Evolutionary conservation across 306 rosid species (phyloP).

Genomic region (Trifolium subterraneum): DNA sequence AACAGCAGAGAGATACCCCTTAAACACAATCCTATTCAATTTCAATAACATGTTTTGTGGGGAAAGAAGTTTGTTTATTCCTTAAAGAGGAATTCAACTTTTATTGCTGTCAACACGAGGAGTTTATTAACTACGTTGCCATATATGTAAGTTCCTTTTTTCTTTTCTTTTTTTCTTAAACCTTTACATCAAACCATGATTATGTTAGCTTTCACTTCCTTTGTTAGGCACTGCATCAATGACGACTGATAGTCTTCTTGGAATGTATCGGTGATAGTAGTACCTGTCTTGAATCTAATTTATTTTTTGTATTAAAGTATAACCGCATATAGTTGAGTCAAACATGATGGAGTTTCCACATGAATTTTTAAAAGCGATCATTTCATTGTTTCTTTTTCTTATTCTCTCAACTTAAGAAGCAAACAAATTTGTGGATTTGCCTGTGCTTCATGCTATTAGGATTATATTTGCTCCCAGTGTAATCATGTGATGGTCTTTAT

Average conservation of each 20-base stretch:
- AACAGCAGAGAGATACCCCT: not conserved
- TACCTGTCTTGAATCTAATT: not conserved
- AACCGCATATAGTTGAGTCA: conserved; percentile 3
- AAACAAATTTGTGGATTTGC: conserved; percentile 9
- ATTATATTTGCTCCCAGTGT: no score
- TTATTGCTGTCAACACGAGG: not conserved
- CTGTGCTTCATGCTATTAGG: conserved; percentile 30
- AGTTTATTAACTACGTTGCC: not conserved
- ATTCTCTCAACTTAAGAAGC: conserved; percentile 18
- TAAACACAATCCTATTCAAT: conserved; percentile 17
- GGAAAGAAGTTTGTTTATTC: conserved; percentile 14
- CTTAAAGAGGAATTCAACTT: conserved; percentile 9
- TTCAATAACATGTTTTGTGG: not conserved
- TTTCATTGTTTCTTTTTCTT: not conserved
- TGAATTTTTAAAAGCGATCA: not conserved
- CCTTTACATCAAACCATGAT: not conserved
- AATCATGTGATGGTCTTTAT: no score
- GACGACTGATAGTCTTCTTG: not conserved
- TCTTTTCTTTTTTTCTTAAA: not conserved
- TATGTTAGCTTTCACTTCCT: not conserved
- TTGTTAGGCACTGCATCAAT: not conserved
- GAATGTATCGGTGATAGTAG: conserved; percentile 2
- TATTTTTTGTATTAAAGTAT: not conserved
- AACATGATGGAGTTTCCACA: not conserved
- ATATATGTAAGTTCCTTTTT: conserved; percentile 11